Base-by-base conservation (phyloP, 208 protist genomes). In the Trypanosoma cruzi region DNA sequence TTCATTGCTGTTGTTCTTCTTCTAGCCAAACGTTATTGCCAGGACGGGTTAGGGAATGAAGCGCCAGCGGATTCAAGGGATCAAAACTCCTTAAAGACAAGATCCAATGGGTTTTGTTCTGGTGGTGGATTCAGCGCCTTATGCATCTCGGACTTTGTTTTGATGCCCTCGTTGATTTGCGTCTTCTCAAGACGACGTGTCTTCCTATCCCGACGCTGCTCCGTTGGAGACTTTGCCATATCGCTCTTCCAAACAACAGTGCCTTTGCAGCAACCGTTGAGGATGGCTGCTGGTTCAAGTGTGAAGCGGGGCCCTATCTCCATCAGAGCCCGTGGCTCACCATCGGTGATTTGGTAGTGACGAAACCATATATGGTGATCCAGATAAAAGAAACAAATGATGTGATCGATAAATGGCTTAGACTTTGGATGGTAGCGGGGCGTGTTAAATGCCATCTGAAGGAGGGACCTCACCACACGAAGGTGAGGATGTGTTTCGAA, bases 401-500 rank as follows among this genome's bases (percentile, higher is more conserved):
- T 92, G 78, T 98, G 98, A 79, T 99, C 98, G 34, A 99, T 75
- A 76, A 99, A 99, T 11, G 99, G 98, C 80, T 99, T 99, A 59
- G 90, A 97, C 68, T 98, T 98, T 42, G 96, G 95, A 82, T 99
- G 98, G 50, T 93, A 88, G 44, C 94, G 86, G 20, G 98, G 98
- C 0, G 94, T 98, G 57, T 95, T 95, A 81, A 99, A 99, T 29
- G 94, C 78, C 90, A 99, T 92, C 57, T 88, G 85, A 64, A 99
- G 88, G 10, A 99, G 77, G 69, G 99, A 96, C 75, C 99, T 99
- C 14, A 98, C 79, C 3, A 99, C 78, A 37, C 82, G 74, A 13
- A 94, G 81, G 49, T 99, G 93, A 20, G 97, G 96, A 46, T 82
- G 68, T 3, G 60, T 42, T 61, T 99, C 97, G 75, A 99, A 99